Evolutionary conservation across 2,329 filamentous ascomycete genomes (phyloP).

Genomic region (Calonectria fujianensis): DNA sequence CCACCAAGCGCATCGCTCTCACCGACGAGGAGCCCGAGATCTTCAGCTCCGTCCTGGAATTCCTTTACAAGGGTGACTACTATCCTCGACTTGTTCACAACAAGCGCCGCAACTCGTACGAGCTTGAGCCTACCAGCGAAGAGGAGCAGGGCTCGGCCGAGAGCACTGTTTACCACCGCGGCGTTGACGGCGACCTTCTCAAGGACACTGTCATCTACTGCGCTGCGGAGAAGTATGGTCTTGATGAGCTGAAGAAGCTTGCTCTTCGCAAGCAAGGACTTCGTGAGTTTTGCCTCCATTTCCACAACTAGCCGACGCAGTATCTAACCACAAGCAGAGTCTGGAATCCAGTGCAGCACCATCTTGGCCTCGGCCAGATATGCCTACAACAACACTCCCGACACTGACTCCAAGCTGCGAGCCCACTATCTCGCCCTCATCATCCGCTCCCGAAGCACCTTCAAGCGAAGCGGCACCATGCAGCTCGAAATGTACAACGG

Average conservation of each 20-base stretch:
- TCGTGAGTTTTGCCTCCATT: constrained; percentile 68
- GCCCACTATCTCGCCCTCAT: constrained; percentile 95
- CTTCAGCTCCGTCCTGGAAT: constrained; percentile 93
- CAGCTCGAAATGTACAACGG: constrained; percentile 95
- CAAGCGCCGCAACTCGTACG: constrained; percentile 87
- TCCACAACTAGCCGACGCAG: constrained; percentile 22
- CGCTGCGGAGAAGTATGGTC: constrained; percentile 87
- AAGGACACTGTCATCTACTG: constrained; percentile 96
- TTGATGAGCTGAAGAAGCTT: constrained; percentile 89
- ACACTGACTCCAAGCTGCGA: constrained; percentile 91
- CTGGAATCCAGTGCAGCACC: constrained; percentile 87
- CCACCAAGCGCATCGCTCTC: constrained; percentile 82
- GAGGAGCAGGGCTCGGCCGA: constrained; percentile 70
- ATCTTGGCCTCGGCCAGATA: constrained; percentile 92
- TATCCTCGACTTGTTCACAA: constrained; percentile 89
- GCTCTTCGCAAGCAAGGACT: constrained; percentile 92
- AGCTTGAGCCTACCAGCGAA: constrained; percentile 79
- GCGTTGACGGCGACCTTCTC: constrained; percentile 80
- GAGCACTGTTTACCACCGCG: constrained; percentile 81
- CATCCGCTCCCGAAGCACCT: constrained; percentile 89
- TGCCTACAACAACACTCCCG: constrained; percentile 91
- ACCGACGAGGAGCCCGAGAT: constrained; percentile 92
- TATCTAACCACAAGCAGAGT: constrained; percentile 67
- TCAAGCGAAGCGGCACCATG: constrained; percentile 96
- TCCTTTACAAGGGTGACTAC: constrained; percentile 95